phyloP scores from a whole-genome alignment of 2,329 filamentous ascomycete species.

The Alternaria triticimaculans region DNA sequence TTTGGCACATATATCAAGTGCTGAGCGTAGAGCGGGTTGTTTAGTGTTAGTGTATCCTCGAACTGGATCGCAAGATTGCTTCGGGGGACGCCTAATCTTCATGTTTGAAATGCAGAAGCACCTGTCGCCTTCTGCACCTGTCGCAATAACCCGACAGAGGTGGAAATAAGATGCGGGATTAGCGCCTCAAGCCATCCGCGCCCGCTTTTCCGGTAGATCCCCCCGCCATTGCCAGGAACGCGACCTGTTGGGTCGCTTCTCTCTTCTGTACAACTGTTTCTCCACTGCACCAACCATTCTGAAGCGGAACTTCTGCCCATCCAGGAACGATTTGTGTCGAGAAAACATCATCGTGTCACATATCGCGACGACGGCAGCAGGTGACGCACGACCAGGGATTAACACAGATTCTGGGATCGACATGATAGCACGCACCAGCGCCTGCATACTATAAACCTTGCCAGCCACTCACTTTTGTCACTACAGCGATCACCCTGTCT shows the following conservation, averaged over 20 bases:
- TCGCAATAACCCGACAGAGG: conserved; percentile 2
- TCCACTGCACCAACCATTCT: background rate
- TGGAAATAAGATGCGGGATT: conserved; percentile 18
- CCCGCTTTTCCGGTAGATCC: conserved; percentile 5
- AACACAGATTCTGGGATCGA: conserved; percentile 9
- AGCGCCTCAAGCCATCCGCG: conserved; percentile 13
- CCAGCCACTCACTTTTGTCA: background rate
- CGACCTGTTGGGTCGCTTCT: background rate
- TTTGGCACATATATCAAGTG: background rate
- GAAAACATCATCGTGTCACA: background rate
- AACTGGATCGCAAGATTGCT: background rate
- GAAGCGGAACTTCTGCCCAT: background rate
- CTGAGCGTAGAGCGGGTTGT: background rate
- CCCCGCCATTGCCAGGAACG: conserved; percentile 11
- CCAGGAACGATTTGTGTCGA: background rate
- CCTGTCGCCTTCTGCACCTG: background rate
- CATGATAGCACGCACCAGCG: conserved; percentile 5
- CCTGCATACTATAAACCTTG: conserved; percentile 7
- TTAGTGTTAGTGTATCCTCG: background rate
- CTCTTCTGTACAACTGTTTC: background rate
- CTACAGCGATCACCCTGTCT: background rate
- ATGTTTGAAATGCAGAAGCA: background rate
- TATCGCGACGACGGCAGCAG: background rate
- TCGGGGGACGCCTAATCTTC: background rate
- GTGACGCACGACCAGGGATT: background rate